These are phyloP conservation scores for Alternaria conjuncta DNA, from an alignment of 2,329 filamentous ascomycete genomes.

Conservation along the genomic window DNA sequence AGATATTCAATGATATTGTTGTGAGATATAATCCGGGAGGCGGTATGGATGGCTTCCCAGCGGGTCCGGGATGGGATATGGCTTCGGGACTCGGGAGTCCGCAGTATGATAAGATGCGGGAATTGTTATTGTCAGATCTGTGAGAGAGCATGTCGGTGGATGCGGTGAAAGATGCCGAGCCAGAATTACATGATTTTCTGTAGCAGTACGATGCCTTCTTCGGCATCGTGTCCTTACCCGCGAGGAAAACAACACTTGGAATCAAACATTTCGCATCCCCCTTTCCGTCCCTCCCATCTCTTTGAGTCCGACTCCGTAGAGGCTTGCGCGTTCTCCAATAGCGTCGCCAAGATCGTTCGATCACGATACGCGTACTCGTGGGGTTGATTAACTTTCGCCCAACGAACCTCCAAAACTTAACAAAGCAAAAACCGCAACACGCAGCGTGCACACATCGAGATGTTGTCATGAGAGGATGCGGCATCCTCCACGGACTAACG, in stretches of 20 bases:
- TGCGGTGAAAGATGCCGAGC: neutral
- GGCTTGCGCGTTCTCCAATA: neutral
- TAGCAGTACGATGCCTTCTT: neutral
- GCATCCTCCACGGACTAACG: neutral
- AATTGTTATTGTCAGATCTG: conserved; percentile 14
- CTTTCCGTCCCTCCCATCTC: neutral
- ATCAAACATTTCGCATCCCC: neutral
- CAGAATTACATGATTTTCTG: neutral
- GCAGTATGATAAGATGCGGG: conserved; percentile 23
- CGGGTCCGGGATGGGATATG: conserved; percentile 35
- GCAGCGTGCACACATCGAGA: neutral
- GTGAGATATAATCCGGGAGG: conserved; percentile 43
- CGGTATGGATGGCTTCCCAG: conserved; percentile 36
- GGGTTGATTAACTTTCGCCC: neutral
- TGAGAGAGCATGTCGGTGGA: neutral
- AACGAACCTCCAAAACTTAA: neutral
- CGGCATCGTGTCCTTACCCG: neutral
- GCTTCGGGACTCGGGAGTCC: conserved; percentile 32
- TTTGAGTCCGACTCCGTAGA: neutral
- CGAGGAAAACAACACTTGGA: too few species aligned
- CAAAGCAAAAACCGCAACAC: neutral
- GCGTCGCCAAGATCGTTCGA: neutral
- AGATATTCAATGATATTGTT: conserved; percentile 52
- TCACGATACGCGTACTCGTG: neutral
- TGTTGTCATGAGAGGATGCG: neutral